Base-by-base conservation (phyloP, 2,329 filamentous ascomycete genomes). In the Fusarium lateritium region DNA sequence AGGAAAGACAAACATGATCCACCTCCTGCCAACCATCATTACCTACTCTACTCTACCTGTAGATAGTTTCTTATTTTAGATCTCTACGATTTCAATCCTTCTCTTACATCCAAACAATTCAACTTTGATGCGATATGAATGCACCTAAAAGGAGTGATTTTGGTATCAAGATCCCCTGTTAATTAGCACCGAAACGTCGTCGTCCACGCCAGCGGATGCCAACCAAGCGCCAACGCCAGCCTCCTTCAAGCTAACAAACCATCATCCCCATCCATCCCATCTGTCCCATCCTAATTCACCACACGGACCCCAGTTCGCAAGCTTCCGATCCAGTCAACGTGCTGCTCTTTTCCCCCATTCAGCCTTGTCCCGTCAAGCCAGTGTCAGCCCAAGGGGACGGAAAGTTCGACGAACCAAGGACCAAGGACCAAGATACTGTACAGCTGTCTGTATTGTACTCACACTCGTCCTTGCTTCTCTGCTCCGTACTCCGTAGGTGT, bases 341-440 rank as follows among this genome's bases (percentile, higher is more conserved):
- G 53, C 56, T 44, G 56, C 53, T 62, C 54, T 63, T 60, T 63
- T 64, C 67, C 54, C 65, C 53, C 43, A 70, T 69, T 70, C 67
- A 70, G 67, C 67, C 67, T 69, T 70, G 67, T 57, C 60, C 53
- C 46, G 46, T 53, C 53, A 52, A 46, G 44, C 43, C 44, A 54
- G 66, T 60, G 62, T 70, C 67, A 68, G 67, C 67, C 67, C 52
- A 66, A 70, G 66, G 45, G 56, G 50, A 49, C n/a, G 56, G 51
- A 70, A 64, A 70, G 62, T 64, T 68, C 21, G 43, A 55, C 62
- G 53, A 68, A 60, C 49, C 65, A 65, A 64, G 46, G 53, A 44
- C 43, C 65, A 60, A 44, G 40, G 53, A 44, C 43, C 65, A 60
- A 44, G 40, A 38, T 34, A 50, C 62, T 24, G 56, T 44, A 39